Evolutionary conservation across 257 asterid genomes (phyloP).

Genomic region (Nicotiana benthamiana): DNA sequence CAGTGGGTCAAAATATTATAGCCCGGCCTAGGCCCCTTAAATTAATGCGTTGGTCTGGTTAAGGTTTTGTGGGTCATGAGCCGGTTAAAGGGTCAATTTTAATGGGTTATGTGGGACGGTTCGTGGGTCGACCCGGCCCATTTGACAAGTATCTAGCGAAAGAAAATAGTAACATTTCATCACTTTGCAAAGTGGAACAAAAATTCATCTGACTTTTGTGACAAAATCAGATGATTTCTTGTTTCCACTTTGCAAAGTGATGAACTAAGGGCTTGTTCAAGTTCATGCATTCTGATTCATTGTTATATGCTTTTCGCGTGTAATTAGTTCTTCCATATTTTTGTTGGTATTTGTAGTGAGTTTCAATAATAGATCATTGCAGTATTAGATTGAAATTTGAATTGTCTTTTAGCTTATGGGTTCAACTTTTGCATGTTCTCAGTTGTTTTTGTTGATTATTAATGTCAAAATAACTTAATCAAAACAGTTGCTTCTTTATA

Average conservation of each 20-base stretch:
- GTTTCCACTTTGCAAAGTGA: neutral
- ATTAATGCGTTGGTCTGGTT: too few relatives aligned
- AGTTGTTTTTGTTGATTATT: neutral
- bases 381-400: neutral
- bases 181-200: constrained; percentile 66
- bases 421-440: neutral
- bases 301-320: neutral
- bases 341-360: neutral
- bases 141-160: neutral
- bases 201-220: neutral
- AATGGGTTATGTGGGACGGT: too few relatives aligned
- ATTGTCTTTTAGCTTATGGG: neutral
- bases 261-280: neutral
- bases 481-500: neutral
- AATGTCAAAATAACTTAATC: neutral
- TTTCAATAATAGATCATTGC: neutral
- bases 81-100: too few relatives aligned
- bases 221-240: neutral
- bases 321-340: neutral
- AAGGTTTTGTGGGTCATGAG: too few relatives aligned
- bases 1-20: too few relatives aligned
- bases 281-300: neutral
- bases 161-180: neutral
- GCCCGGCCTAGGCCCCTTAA: too few relatives aligned
- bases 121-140: too few relatives aligned